phyloP scores from a whole-genome alignment of 768 basidiomycete species.

The Boletus barrowsii region DNA sequence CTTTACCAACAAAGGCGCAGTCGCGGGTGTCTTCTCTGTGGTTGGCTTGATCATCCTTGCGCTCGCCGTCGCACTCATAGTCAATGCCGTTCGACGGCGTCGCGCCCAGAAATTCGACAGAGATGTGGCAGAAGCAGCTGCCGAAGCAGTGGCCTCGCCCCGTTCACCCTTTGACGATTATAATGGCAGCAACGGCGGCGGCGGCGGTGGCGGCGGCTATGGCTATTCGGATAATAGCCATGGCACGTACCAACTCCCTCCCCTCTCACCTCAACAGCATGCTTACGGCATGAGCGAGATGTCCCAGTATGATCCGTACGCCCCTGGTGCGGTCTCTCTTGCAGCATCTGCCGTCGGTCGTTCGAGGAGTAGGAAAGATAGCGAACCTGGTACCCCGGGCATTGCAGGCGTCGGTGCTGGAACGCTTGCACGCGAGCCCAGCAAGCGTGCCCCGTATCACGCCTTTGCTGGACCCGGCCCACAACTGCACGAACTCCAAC shows the following conservation, averaged over 20 bases:
- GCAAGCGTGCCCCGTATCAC: constrained; percentile 34
- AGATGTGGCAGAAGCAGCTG: constrained; percentile 72
- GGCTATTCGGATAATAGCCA: constrained; percentile 52
- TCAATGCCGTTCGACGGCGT: constrained; percentile 57
- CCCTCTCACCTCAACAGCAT: constrained; percentile 34
- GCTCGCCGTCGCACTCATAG: constrained; percentile 46
- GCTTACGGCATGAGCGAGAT: constrained; percentile 53
- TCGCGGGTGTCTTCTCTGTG: constrained; percentile 68
- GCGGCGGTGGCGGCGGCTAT: constrained; percentile 24
- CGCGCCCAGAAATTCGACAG: constrained; percentile 63
- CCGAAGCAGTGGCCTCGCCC: constrained; percentile 54
- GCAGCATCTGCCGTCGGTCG: constrained; percentile 23
- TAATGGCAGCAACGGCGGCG: constrained; percentile 6
- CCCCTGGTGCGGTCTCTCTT: constrained; percentile 19
- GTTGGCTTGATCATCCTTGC: constrained; percentile 61
- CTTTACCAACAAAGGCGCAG: constrained; percentile 68
- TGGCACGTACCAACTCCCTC: constrained; percentile 53
- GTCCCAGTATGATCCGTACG: constrained; percentile 37
- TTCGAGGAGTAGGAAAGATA: constrained; percentile 28
- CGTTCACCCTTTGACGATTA: constrained; percentile 53
- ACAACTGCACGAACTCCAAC: constrained; percentile 17
- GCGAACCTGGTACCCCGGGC: constrained; percentile 36
- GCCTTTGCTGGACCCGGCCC: constrained; percentile 36
- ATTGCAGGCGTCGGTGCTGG: constrained; percentile 37
- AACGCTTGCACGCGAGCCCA: constrained; percentile 28